Percentiles rank a stretch among this genome's conserved stretches.
phyloP scores from a whole-genome alignment of 2,329 filamentous ascomycete genomes.

The Herpotrichia juniperi region DNA sequence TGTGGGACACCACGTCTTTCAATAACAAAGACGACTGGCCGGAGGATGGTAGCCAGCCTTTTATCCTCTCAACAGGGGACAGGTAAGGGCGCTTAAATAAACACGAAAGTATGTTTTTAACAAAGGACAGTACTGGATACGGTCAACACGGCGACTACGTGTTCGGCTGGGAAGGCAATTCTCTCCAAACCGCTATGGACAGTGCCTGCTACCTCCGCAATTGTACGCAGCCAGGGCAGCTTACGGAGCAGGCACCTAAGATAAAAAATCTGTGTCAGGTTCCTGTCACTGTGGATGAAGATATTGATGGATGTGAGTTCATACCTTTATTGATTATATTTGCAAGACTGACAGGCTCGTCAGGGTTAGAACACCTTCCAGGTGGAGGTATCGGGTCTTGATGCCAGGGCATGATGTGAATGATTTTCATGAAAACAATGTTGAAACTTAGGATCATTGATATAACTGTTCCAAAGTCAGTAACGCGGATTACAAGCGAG shows the following conservation, averaged over 20 bases:
- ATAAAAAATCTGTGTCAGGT: conserved; percentile 21
- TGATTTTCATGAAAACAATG: too few species aligned
- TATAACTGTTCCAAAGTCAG: too few species aligned
- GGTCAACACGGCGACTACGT: conserved; percentile 56
- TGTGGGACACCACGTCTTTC: conserved; percentile 50
- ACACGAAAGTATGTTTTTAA: conserved; percentile 31
- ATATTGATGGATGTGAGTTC: conserved; percentile 27
- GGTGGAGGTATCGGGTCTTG: too few species aligned
- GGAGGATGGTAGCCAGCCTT: conserved; percentile 28
- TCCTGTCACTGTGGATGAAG: conserved; percentile 17
- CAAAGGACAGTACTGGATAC: conserved; percentile 50
- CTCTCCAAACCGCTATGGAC: conserved; percentile 22
- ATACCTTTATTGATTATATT: too few species aligned
- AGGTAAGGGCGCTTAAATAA: conserved; percentile 22
- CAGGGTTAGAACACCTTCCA: too few species aligned
- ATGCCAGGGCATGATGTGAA: too few species aligned
- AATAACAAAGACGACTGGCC: conserved; percentile 31
- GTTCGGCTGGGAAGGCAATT: conserved; percentile 22
- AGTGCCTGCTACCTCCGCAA: conserved; percentile 20
- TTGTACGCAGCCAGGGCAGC: conserved; percentile 11
- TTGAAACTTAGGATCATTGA: too few species aligned
- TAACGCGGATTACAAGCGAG: too few species aligned
- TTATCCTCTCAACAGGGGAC: conserved; percentile 45
- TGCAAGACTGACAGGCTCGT: too few species aligned
- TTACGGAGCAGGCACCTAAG: conserved; percentile 14